Conservation (phyloP, 2,329 filamentous ascomycete species). For the Periconia digitata region DNA sequence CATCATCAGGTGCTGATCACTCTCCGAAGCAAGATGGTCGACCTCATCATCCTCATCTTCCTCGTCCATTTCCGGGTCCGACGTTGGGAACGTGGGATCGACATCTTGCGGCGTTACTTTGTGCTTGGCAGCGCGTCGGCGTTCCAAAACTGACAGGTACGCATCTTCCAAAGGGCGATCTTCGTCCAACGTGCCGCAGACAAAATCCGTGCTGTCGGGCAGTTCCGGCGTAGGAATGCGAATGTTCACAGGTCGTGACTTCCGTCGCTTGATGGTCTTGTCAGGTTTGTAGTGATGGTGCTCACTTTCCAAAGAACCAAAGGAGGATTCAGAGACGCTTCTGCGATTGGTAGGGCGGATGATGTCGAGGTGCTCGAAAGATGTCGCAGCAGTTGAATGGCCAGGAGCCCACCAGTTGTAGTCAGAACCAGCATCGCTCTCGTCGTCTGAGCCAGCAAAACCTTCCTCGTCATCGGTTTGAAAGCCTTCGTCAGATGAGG, state of each 20-base stretch:
- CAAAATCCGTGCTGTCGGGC: constrained; percentile 96
- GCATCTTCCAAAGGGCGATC: constrained; percentile 92
- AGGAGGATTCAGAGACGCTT: constrained; percentile 55
- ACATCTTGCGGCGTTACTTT: constrained; percentile 82
- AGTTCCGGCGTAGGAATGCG: constrained; percentile 74
- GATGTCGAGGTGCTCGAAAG: constrained; percentile 50
- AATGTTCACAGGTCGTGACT: constrained; percentile 57
- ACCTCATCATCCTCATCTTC: constrained; percentile 67
- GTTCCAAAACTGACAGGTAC: constrained; percentile 82
- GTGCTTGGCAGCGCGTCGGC: constrained; percentile 78
- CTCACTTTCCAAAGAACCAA: constrained; percentile 52
- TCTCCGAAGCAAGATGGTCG: constrained; percentile 50
- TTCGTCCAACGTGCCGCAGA: constrained; percentile 97
- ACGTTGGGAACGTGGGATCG: constrained; percentile 94
- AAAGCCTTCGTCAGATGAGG: constrained; percentile 65
- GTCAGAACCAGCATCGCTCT: constrained; percentile 65
- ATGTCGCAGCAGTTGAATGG: constrained; percentile 55
- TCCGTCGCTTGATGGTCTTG: constrained; percentile 40
- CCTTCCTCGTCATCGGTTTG: constrained; percentile 78
- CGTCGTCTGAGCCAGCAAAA: constrained; percentile 69
- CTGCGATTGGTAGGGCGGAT: constrained; percentile 51
- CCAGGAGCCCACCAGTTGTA: constrained; percentile 66
- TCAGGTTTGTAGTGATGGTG: constrained; percentile 29
- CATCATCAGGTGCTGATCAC: constrained; percentile 69
- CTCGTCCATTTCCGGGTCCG: constrained; percentile 82